Evolutionary conservation across 2,329 filamentous ascomycete genomes (phyloP).

Genomic region (Colletotrichum cordylinicola): DNA sequence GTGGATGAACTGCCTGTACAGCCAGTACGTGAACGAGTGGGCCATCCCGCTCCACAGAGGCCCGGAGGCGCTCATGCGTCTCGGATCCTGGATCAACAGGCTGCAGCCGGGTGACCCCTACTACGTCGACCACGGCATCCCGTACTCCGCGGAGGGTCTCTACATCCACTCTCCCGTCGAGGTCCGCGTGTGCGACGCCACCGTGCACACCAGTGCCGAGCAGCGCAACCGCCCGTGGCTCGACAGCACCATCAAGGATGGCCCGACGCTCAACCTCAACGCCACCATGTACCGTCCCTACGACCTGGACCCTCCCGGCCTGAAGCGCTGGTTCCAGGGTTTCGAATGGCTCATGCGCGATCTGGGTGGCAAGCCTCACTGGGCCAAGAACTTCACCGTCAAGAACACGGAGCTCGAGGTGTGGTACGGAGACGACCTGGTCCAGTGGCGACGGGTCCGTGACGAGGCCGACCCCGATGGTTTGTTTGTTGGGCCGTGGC

Average conservation of each 20-base stretch:
- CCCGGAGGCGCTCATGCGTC: slow-evolving; percentile 82
- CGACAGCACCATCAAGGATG: slow-evolving; percentile 72
- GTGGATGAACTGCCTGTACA: slow-evolving; percentile 96
- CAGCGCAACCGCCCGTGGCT: slow-evolving; percentile 51
- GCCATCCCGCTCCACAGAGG: slow-evolving; percentile 86
- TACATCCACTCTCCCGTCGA: slow-evolving; percentile 92
- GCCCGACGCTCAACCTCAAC: slow-evolving; percentile 86
- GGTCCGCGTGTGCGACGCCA: slow-evolving; percentile 83
- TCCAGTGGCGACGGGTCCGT: slow-evolving; percentile 71
- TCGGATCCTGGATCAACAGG: slow-evolving; percentile 84
- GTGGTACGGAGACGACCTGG: slow-evolving; percentile 73
- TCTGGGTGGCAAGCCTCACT: slow-evolving; percentile 84
- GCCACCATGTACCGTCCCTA: slow-evolving; percentile 90
- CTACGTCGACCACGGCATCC: slow-evolving; percentile 73
- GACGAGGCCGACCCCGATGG: slow-evolving; percentile 78
- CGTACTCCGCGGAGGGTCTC: slow-evolving; percentile 78
- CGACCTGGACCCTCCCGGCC: slow-evolving; percentile 76
- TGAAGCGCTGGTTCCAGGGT: slow-evolving; percentile 80
- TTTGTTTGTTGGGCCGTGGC: slow-evolving; percentile 93
- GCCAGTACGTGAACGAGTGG: slow-evolving; percentile 98
- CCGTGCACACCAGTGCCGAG: slow-evolving; percentile 36
- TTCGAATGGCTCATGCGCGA: slow-evolving; percentile 94
- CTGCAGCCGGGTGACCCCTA: slow-evolving; percentile 66
- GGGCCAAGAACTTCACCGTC: slow-evolving; percentile 87
- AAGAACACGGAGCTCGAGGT: slow-evolving; percentile 62